Percentiles rank a stretch among this genome's conserved stretches.
These are phyloP conservation scores for Cornus controversa DNA, from an alignment of 148 eudicot genomes.

Conservation along the genomic window DNA sequence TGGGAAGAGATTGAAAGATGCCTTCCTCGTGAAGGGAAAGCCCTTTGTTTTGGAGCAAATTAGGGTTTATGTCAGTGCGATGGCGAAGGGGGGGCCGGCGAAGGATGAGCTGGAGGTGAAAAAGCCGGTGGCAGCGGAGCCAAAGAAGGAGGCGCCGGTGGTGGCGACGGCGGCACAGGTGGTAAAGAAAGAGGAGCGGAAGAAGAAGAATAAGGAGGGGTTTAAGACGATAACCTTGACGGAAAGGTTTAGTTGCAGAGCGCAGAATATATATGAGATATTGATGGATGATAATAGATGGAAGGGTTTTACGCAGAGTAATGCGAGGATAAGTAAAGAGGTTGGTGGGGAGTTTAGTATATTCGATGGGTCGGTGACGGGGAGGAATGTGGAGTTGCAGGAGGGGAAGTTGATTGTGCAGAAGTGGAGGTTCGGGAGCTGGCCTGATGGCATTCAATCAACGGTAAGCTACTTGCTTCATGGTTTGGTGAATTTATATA, in stretches of 20 bases:
- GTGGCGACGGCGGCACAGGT: constrained; percentile 14
- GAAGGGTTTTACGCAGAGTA: constrained; percentile 97
- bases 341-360: constrained; percentile 89
- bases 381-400: constrained; percentile 73
- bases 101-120: constrained; percentile 74
- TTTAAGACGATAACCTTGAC: constrained; percentile 78
- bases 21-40: constrained; percentile 60
- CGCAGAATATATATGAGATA: constrained; percentile 72
- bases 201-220: constrained; percentile 59
- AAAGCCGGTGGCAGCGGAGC: constrained; percentile 37
- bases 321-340: constrained; percentile 80
- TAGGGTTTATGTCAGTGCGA: constrained; percentile 66
- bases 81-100: constrained; percentile 90
- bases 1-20: constrained; percentile 62
- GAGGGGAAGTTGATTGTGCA: constrained; percentile 89
- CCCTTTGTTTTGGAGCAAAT: constrained; percentile 54
- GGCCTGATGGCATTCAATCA: constrained; percentile 87
- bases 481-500: not conserved
- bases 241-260: constrained; percentile 87
- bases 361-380: constrained; percentile 84
- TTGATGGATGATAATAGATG: constrained; percentile 98
- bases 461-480: constrained; percentile 39
- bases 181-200: constrained; percentile 32
- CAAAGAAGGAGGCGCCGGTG: constrained; percentile 3
- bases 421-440: constrained; percentile 94